These are phyloP conservation scores for Anthoceros angustus DNA, from an alignment of 225 moss, liverwort and hornwort species.

Conservation along the genomic window DNA sequence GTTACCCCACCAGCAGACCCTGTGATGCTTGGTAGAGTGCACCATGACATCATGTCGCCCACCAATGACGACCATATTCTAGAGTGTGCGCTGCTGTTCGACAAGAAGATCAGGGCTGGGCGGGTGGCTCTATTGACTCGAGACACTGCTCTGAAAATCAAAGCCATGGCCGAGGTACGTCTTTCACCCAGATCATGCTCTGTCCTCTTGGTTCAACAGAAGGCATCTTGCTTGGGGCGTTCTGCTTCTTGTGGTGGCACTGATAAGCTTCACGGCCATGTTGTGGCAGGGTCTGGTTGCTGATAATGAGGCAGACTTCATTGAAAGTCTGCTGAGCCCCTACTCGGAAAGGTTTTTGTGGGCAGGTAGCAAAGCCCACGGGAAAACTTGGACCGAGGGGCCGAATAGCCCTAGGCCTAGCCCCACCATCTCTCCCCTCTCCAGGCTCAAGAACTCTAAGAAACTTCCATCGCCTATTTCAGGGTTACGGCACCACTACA, in stretches of 20 bases:
- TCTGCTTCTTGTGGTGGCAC: background rate
- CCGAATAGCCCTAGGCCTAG: background rate
- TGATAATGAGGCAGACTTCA: slow-evolving; percentile 41
- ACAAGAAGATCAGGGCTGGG: slow-evolving; percentile 22
- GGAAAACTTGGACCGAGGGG: slow-evolving; percentile 27
- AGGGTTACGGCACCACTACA: slow-evolving; percentile 1
- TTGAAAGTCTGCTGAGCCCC: slow-evolving; percentile 63
- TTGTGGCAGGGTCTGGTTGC: slow-evolving; percentile 44
- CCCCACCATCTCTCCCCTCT: background rate
- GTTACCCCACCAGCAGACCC: slow-evolving; percentile 59
- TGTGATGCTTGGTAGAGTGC: slow-evolving; percentile 6
- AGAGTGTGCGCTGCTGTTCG: slow-evolving; percentile 62
- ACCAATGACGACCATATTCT: slow-evolving; percentile 62
- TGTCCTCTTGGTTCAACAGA: background rate
- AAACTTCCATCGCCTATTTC: background rate
- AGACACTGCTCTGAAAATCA: slow-evolving; percentile 77
- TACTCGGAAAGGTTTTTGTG: slow-evolving; percentile 78
- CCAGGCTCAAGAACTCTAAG: background rate
- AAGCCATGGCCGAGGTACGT: slow-evolving; percentile 76
- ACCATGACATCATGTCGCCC: slow-evolving; percentile 47
- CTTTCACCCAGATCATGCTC: background rate
- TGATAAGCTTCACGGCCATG: background rate
- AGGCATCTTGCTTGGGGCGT: background rate
- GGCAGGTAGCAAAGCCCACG: slow-evolving; percentile 56
- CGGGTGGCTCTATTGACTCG: slow-evolving; percentile 59